phyloP scores from a whole-genome alignment of 805 yeast species.

The Yarrowia deformans region DNA sequence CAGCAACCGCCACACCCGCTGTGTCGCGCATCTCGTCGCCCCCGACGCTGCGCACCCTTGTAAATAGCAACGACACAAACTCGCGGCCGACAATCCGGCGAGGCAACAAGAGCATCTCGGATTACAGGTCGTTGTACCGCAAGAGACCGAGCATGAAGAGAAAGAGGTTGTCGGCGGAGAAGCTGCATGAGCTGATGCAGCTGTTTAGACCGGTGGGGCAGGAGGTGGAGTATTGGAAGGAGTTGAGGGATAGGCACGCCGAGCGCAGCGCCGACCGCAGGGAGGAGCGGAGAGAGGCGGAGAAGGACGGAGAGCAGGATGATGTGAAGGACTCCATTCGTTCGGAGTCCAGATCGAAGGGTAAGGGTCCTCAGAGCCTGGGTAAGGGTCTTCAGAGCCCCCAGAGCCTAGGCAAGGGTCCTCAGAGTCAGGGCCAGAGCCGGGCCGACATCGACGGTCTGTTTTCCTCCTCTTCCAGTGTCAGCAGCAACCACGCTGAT shows the following conservation, averaged over 20 bases:
- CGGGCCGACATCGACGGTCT: no score
- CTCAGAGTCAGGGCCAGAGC: no score
- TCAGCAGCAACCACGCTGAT: not conserved
- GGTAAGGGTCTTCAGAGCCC: no score
- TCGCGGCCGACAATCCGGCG: constrained; percentile 36
- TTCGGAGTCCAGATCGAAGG: no score
- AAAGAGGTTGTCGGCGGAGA: constrained; percentile 44
- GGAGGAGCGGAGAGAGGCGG: constrained; percentile 5
- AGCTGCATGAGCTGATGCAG: constrained; percentile 45
- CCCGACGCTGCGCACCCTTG: constrained; percentile 34
- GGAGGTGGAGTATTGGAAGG: constrained; percentile 40
- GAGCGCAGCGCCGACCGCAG: constrained; percentile 16
- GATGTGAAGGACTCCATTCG: no score
- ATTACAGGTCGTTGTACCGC: constrained; percentile 27
- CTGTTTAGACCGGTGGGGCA: constrained; percentile 43
- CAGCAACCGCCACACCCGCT: constrained; percentile 25
- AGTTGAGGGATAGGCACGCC: constrained; percentile 8
- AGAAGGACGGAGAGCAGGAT: not conserved
- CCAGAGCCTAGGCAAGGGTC: no score
- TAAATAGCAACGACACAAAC: constrained; percentile 36
- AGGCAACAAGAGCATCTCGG: constrained; percentile 39
- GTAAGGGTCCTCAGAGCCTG: no score
- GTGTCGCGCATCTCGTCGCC: constrained; percentile 33
- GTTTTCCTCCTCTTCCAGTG: not conserved
- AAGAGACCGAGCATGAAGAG: constrained; percentile 21